Conservation (phyloP, 768 basidiomycete genomes). For the Pleurotus cornucopiae region DNA sequence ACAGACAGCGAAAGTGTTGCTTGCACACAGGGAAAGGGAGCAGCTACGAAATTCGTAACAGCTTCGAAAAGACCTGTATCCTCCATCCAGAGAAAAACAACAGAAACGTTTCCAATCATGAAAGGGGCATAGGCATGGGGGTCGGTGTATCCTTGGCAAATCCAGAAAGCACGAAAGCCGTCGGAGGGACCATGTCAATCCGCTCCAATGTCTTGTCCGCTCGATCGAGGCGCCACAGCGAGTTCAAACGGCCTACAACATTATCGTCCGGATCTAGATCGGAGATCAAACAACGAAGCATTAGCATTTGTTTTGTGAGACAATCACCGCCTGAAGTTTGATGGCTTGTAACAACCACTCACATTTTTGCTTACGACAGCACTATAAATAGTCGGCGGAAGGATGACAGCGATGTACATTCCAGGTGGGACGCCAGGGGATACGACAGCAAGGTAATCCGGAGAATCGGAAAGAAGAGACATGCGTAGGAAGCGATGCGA, state of each 20-base stretch:
- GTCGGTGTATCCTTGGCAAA: neutral
- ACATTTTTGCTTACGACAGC: slow-evolving; percentile 70
- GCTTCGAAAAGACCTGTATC: neutral
- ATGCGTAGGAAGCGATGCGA: slow-evolving; percentile 12
- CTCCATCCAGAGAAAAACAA: neutral
- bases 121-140: neutral
- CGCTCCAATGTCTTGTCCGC: neutral
- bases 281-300: slow-evolving; percentile 1
- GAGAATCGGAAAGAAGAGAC: slow-evolving; percentile 19
- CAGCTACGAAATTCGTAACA: neutral
- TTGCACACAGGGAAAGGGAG: neutral
- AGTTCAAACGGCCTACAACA: slow-evolving; percentile 16
- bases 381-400: slow-evolving; percentile 27
- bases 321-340: neutral
- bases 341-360: slow-evolving; percentile 26
- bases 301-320: neutral
- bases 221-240: slow-evolving; percentile 7
- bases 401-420: slow-evolving; percentile 12
- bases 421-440: slow-evolving; percentile 13
- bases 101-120: neutral
- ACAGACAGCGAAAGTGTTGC: neutral
- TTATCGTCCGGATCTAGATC: slow-evolving; percentile 23
- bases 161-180: neutral
- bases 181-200: neutral
- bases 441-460: slow-evolving; percentile 13